phyloP scores from a whole-genome alignment of 2,329 filamentous ascomycete genomes.

The Hymenoscyphus repandus region DNA sequence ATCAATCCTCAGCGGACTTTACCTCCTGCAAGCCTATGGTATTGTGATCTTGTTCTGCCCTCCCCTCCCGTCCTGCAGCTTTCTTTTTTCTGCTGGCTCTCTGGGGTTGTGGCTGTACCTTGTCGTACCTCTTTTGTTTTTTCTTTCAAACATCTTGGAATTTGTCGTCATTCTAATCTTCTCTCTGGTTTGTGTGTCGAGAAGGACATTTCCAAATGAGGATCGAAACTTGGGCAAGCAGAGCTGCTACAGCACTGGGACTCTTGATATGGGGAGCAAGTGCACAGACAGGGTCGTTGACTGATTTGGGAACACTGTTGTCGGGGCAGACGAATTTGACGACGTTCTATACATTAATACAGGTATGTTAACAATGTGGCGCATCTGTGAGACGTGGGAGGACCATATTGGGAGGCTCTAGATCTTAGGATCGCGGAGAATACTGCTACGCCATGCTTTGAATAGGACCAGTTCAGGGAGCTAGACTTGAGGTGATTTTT shows the following conservation, averaged over 20 bases:
- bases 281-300: conserved; percentile 19
- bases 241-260: conserved; percentile 13
- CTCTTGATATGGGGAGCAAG: conserved; percentile 11
- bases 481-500: background rate
- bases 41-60: too few species aligned
- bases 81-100: background rate
- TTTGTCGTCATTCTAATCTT: background rate
- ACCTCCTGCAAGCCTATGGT: too few species aligned
- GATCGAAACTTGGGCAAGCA: conserved; percentile 15
- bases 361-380: conserved; percentile 29
- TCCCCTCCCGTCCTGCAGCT: background rate
- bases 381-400: background rate
- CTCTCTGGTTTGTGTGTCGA: background rate
- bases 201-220: conserved; percentile 10
- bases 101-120: background rate
- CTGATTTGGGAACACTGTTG: conserved; percentile 38
- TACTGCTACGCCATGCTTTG: background rate
- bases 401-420: background rate
- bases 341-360: conserved; percentile 40
- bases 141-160: background rate
- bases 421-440: background rate
- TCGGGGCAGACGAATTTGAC: conserved; percentile 37
- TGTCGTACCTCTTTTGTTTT: background rate
- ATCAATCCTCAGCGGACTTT: too few species aligned
- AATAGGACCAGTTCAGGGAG: too few species aligned